Evolutionary conservation across 192 early-diverging fungal species (phyloP).

Genomic region (Geranomyces variabilis): DNA sequence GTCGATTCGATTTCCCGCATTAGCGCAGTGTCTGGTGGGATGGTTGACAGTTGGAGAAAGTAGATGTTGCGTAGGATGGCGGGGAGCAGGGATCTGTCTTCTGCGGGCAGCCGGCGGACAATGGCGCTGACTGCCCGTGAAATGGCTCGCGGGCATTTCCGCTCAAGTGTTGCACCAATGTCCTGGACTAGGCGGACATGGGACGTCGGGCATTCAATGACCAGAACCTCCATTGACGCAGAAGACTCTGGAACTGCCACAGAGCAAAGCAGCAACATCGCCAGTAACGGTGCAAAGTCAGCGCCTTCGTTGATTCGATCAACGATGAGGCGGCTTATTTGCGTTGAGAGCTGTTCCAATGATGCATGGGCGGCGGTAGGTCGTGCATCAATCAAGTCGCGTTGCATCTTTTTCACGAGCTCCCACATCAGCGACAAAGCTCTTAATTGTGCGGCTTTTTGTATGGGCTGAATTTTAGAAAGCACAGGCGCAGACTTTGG

Average conservation of each 20-base stretch:
- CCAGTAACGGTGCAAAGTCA: neutral
- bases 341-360: neutral
- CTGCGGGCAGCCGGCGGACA: neutral
- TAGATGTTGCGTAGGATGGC: neutral
- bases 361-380: neutral
- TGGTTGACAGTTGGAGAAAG: neutral
- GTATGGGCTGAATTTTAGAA: neutral
- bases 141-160: neutral
- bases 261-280: neutral
- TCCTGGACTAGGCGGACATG: slow-evolving; percentile 3
- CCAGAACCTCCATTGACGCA: neutral
- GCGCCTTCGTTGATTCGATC: neutral
- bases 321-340: neutral
- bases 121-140: neutral
- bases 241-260: neutral
- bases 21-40: neutral
- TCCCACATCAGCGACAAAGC: neutral
- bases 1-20: neutral
- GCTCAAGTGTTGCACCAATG: neutral
- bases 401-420: neutral
- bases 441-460: neutral
- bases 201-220: neutral
- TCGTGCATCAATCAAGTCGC: neutral
- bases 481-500: neutral
- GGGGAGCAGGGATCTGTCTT: neutral